Base-by-base conservation (phyloP, 2,329 filamentous ascomycete species). In the Teratosphaeria zuluensis region DNA sequence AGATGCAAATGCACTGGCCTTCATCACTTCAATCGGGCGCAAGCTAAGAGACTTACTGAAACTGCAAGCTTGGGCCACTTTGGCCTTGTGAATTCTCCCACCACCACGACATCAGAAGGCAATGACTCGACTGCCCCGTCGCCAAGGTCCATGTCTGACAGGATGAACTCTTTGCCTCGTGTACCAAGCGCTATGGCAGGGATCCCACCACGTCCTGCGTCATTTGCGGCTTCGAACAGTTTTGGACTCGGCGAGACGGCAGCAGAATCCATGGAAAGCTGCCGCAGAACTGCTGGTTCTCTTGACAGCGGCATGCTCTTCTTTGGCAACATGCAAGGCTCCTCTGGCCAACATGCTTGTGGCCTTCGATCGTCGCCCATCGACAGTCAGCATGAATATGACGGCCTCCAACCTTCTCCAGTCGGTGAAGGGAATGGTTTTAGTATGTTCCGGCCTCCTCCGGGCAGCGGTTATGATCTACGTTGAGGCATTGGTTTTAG, bases 1-100 rank as follows among this genome's bases (percentile, higher is more conserved):
- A 66, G 67, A 28, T 73, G 71, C 60, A 65, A 62, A 14, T 73
- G 71, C 63, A 55, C 58, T 21, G 38, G 59, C 24, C 65, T 73
- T 42, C 68, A 72, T 56, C 60, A 65, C 9, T 73, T 72, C 64
- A 73, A 72, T 57, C 64, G 65, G 51, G 61, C 64, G 54, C 59
- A 65, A 9, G 68, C 64, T 14, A 57, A 53, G 24, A 53, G 28
- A 53, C 52, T 53, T 19, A 53, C 32, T 12, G 28, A 53, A 19
- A 53, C 28, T 53, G 32, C 28, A 31, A 35, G 19, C 28, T 32
- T 53, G 24, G 52, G 32, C 21, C 32, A 35, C 5, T 31, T 35
- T 4, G 32, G 52, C 52, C 19, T 53, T 32, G 28, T 19, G 1
- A 53, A 31, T 16, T 53, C 52, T 14, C 52, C 52, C 7, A 31